Evolutionary conservation across 1,284 basidiomycete genomes (phyloP).

Genomic region (Cutaneotrichosporon spelunceum): DNA sequence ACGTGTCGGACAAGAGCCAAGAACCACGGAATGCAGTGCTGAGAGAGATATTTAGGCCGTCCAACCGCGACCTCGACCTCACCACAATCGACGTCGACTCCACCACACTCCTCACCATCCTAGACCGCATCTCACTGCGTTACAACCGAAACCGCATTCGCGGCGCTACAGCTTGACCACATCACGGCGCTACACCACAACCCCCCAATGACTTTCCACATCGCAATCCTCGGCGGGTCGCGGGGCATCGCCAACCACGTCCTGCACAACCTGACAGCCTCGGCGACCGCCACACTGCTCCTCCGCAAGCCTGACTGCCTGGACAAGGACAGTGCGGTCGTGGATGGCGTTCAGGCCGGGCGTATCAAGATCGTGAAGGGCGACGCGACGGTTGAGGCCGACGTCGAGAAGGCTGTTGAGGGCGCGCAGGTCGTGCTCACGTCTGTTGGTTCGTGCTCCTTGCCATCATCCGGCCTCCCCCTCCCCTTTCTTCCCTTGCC

Average conservation of each 20-base stretch:
- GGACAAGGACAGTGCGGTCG: slow-evolving; percentile 19
- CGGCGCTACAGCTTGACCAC: too few relatives aligned
- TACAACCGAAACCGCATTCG: too few relatives aligned
- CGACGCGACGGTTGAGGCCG: slow-evolving; percentile 29
- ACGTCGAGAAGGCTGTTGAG: slow-evolving; percentile 28
- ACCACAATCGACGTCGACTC: too few relatives aligned
- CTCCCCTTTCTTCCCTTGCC: not conserved
- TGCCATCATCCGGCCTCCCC: not conserved
- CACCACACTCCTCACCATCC: too few relatives aligned
- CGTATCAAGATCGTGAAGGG: slow-evolving; percentile 27
- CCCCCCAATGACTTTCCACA: slow-evolving; percentile 20
- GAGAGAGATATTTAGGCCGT: too few relatives aligned
- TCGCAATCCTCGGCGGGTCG: slow-evolving; percentile 30
- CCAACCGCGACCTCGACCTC: too few relatives aligned
- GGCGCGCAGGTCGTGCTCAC: slow-evolving; percentile 29
- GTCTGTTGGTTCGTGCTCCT: slow-evolving; percentile 28
- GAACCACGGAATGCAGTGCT: too few relatives aligned
- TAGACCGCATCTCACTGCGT: too few relatives aligned
- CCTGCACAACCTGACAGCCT: slow-evolving; percentile 11
- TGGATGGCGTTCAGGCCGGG: slow-evolving; percentile 19
- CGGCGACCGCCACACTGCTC: slow-evolving; percentile 13
- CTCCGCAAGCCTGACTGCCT: slow-evolving; percentile 28
- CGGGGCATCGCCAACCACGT: slow-evolving; percentile 23
- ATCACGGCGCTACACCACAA: not conserved
- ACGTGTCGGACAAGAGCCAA: too few relatives aligned